These are phyloP conservation scores for Alnus rubra DNA, from an alignment of 306 rosid species.

Conservation along the genomic window DNA sequence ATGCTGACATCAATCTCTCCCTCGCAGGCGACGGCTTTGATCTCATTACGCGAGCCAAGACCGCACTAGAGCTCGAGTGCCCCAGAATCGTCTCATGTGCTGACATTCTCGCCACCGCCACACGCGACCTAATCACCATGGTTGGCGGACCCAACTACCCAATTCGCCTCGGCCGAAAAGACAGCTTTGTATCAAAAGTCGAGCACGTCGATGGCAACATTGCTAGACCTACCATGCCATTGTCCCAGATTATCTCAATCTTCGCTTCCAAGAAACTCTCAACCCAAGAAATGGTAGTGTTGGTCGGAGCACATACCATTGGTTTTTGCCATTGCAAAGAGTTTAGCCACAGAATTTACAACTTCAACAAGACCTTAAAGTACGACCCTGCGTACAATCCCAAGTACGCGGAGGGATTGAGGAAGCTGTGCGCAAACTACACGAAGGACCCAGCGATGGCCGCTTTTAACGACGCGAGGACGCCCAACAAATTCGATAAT, in stretches of 20 bases:
- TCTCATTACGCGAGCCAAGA: slow-evolving; percentile 31
- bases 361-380: slow-evolving; percentile 31
- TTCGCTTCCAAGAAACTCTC: slow-evolving; percentile 31
- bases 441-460: slow-evolving; percentile 24
- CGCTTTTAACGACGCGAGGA: slow-evolving; percentile 49
- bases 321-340: slow-evolving; percentile 53
- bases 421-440: slow-evolving; percentile 40
- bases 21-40: slow-evolving; percentile 59
- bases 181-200: slow-evolving; percentile 24
- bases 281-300: slow-evolving; percentile 48
- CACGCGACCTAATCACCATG: slow-evolving; percentile 29
- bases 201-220: neutral
- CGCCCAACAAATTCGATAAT: slow-evolving; percentile 50
- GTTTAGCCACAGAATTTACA: slow-evolving; percentile 38
- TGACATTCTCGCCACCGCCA: slow-evolving; percentile 35
- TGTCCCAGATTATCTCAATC: slow-evolving; percentile 28
- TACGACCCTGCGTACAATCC: slow-evolving; percentile 35
- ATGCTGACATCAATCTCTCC: slow-evolving; percentile 54
- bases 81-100: slow-evolving; percentile 47
- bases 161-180: slow-evolving; percentile 40
- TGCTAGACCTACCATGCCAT: slow-evolving; percentile 39
- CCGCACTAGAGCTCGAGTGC: slow-evolving; percentile 36
- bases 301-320: slow-evolving; percentile 46
- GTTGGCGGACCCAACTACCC: slow-evolving; percentile 42
- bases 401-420: slow-evolving; percentile 36